Conservation (phyloP, 108 stramenopile species). For the Fistulifera pelliculosa region DNA sequence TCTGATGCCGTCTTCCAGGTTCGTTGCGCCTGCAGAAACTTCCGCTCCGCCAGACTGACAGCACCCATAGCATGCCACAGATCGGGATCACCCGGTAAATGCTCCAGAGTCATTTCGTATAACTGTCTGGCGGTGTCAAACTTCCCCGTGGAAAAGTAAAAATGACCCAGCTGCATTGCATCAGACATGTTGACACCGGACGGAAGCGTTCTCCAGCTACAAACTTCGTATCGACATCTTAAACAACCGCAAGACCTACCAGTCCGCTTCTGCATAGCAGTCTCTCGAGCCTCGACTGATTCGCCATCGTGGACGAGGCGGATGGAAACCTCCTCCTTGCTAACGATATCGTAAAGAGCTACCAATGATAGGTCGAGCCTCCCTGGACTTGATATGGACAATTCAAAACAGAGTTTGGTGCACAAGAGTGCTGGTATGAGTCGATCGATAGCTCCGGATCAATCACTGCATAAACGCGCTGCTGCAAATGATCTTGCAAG, state of each 20-base stretch:
- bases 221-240: constrained; percentile 7
- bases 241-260: constrained; percentile 1
- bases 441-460: too few species aligned
- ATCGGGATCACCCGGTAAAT: constrained; percentile 12
- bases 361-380: neutral
- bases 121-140: constrained; percentile 24
- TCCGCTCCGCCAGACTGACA: constrained; percentile 21
- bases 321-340: neutral
- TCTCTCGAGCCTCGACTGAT: neutral
- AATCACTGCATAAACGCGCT: too few species aligned
- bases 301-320: neutral
- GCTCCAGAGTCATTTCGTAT: constrained; percentile 37
- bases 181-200: neutral
- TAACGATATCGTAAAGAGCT: neutral
- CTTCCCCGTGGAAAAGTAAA: neutral
- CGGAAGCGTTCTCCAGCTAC: too few species aligned
- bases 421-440: too few species aligned
- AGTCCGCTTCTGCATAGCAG: neutral
- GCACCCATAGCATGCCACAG: constrained; percentile 50
- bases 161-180: neutral
- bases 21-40: constrained; percentile 56
- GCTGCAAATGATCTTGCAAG: too few species aligned
- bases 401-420: too few species aligned
- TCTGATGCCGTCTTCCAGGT: constrained; percentile 45
- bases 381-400: too few species aligned